These are phyloP conservation scores for Cytospora mali DNA, from an alignment of 2,329 filamentous ascomycete species.

Conservation along the genomic window DNA sequence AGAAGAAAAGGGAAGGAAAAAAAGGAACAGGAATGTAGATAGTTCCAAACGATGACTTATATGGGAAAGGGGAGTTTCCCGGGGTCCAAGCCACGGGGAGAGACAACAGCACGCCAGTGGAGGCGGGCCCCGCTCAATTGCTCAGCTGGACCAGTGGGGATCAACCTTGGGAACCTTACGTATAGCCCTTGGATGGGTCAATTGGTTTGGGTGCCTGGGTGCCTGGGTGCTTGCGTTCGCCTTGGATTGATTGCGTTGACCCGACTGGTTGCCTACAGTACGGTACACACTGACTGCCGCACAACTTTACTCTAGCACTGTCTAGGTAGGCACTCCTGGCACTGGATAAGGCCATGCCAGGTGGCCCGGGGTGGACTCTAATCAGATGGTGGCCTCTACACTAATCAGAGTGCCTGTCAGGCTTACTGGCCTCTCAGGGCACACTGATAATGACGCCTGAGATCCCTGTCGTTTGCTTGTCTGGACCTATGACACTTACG, in stretches of 20 bases:
- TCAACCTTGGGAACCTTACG: too few relatives aligned
- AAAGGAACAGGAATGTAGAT: neutral
- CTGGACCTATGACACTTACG: neutral
- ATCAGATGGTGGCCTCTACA: too few relatives aligned
- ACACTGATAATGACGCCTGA: neutral
- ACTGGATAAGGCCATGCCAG: neutral
- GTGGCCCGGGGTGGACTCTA: neutral
- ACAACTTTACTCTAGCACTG: too few relatives aligned
- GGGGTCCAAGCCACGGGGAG: neutral
- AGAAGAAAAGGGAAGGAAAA: neutral
- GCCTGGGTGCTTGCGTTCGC: too few relatives aligned
- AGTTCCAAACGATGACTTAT: constrained; percentile 9
- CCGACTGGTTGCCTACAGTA: neutral
- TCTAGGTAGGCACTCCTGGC: neutral
- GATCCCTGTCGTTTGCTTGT: neutral
- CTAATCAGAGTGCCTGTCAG: neutral
- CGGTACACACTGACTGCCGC: too few relatives aligned
- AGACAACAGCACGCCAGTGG: neutral
- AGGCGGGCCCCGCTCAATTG: neutral
- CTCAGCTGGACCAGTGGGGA: neutral
- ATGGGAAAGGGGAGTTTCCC: constrained; percentile 20
- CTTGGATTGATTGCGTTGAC: neutral
- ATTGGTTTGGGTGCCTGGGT: too few relatives aligned
- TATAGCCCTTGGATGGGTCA: too few relatives aligned
- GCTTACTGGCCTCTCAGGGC: neutral